These are phyloP conservation scores for Favolaschia claudopus DNA, from an alignment of 768 basidiomycete genomes.

Conservation along the genomic window DNA sequence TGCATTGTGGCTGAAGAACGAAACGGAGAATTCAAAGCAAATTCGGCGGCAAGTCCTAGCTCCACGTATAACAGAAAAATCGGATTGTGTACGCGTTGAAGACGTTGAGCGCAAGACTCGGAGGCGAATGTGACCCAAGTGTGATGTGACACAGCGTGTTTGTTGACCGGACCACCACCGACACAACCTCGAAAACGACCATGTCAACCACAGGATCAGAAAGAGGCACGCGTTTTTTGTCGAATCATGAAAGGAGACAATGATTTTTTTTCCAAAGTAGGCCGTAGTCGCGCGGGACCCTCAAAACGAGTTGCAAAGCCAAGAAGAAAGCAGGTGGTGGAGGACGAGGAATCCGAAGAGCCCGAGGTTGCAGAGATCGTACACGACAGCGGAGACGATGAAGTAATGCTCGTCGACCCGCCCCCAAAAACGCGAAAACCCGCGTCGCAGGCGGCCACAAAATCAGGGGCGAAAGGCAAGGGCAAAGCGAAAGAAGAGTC, in stretches of 20 bases:
- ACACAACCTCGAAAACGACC: no score
- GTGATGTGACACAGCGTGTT: no score
- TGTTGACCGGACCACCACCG: no score
- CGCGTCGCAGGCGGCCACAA: conserved; percentile 12
- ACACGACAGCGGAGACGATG: conserved; percentile 1
- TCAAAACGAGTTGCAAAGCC: conserved; percentile 18
- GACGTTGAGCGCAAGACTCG: no score
- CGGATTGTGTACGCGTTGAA: no score
- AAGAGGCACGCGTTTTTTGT: conserved; percentile 18
- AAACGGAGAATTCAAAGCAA: no score
- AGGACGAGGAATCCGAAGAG: conserved; percentile 21
- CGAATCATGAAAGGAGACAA: neutral
- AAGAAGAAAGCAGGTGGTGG: conserved; percentile 7
- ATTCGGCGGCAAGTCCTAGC: no score
- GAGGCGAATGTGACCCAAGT: neutral
- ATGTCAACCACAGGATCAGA: conserved; percentile 21
- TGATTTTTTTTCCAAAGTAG: neutral
- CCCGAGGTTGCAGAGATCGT: neutral
- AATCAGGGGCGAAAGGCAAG: conserved; percentile 19
- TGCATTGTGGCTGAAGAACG: conserved; percentile 5
- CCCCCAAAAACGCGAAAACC: conserved; percentile 18
- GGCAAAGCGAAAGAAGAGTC: conserved; percentile 19
- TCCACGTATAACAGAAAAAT: no score
- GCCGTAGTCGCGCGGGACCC: conserved; percentile 20
- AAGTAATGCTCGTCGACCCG: conserved; percentile 16